Conservation (phyloP, 83 land plant species). For the Thuja plicata region DNA sequence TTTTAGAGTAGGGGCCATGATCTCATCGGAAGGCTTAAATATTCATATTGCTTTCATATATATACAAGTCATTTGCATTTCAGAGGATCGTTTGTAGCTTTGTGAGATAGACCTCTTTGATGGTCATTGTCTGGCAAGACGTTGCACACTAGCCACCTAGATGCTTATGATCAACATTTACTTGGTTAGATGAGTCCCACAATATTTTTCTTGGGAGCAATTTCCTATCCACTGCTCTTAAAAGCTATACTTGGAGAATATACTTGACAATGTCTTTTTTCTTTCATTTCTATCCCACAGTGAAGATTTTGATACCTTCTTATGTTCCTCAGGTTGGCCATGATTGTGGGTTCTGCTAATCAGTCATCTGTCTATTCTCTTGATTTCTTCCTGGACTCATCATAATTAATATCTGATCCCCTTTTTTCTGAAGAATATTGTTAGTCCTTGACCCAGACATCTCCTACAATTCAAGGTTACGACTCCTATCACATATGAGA, state of each 20-base stretch:
- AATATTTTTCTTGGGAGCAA: not conserved
- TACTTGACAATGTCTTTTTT: not conserved
- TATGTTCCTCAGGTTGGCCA: not conserved
- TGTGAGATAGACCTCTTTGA: not conserved
- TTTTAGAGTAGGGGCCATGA: not conserved
- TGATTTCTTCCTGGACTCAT: not conserved
- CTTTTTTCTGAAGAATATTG: not conserved
- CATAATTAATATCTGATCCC: not conserved
- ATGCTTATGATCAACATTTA: not conserved
- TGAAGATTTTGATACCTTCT: not conserved
- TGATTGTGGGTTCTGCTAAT: not conserved
- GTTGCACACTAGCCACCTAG: not conserved
- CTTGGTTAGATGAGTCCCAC: not conserved
- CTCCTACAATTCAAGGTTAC: no score
- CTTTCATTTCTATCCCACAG: not conserved
- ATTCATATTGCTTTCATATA: not conserved
- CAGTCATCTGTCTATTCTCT: not conserved
- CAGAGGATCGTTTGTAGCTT: not conserved
- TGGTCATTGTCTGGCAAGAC: not conserved
- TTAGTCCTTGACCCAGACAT: no score
- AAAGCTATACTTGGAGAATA: not conserved
- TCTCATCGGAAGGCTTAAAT: not conserved
- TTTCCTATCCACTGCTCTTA: not conserved
- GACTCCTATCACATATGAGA: no score
- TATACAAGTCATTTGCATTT: not conserved